Conservation (phyloP, 1,284 basidiomycete species). For the Ustilago lituana region DNA sequence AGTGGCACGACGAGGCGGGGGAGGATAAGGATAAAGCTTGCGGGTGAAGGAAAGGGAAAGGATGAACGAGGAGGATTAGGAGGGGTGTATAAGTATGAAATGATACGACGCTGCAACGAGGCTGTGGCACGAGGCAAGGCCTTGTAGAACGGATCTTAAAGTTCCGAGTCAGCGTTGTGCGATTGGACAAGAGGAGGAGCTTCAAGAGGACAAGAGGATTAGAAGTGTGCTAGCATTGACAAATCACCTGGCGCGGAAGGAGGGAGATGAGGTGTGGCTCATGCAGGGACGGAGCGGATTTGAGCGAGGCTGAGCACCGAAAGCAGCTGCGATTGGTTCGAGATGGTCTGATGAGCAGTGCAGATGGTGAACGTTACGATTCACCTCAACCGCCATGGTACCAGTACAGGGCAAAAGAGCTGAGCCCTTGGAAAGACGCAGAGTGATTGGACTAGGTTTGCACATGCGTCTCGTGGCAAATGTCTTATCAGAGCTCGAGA, state of each 20-base stretch:
- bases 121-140: background rate
- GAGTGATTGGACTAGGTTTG: background rate
- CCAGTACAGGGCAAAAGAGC: background rate
- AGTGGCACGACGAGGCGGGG: too few relatives aligned
- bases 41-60: background rate
- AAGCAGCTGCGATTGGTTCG: constrained; percentile 21
- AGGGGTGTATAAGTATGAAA: constrained; percentile 22
- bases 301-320: constrained; percentile 5
- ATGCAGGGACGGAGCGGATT: constrained; percentile 28
- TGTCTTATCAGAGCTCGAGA: constrained; percentile 14
- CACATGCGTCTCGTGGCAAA: constrained; percentile 23
- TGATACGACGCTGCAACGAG: too few relatives aligned
- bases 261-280: background rate
- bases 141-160: constrained; percentile 6
- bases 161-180: constrained; percentile 16
- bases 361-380: constrained; percentile 4
- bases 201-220: background rate
- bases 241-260: background rate
- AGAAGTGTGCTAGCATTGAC: too few relatives aligned
- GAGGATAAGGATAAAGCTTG: constrained; percentile 2
- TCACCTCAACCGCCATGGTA: too few relatives aligned
- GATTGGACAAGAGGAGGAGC: background rate
- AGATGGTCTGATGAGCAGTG: constrained; percentile 29
- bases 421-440: background rate
- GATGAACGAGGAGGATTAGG: background rate